Conservation (phyloP, 2,329 filamentous ascomycete species). For the Cadophora gregata region DNA sequence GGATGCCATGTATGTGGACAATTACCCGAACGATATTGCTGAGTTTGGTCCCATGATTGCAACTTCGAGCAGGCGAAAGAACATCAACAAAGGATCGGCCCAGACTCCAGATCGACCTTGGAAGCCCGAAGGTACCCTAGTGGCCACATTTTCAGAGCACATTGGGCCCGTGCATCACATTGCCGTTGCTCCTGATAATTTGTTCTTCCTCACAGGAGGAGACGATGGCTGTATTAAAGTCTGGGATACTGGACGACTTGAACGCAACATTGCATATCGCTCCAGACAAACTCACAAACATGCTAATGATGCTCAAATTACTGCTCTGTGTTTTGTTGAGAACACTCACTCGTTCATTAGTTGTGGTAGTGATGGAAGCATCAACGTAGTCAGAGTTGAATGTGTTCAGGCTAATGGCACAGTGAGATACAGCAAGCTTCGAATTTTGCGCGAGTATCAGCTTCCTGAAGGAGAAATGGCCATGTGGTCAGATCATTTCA, state of each 20-base stretch:
- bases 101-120: conserved; percentile 63
- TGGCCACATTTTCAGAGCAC: conserved; percentile 91
- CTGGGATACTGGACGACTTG: conserved; percentile 89
- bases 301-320: conserved; percentile 71
- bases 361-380: conserved; percentile 86
- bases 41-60: conserved; percentile 84
- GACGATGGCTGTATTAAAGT: conserved; percentile 91
- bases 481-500: conserved; percentile 92
- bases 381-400: conserved; percentile 81
- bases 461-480: conserved; percentile 77
- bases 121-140: conserved; percentile 82
- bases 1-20: conserved; percentile 82
- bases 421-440: conserved; percentile 79
- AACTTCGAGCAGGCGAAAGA: conserved; percentile 64
- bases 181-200: conserved; percentile 83
- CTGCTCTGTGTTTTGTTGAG: conserved; percentile 88
- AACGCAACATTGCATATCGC: conserved; percentile 88
- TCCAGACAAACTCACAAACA: conserved; percentile 87
- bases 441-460: conserved; percentile 78
- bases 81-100: conserved; percentile 46
- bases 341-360: conserved; percentile 93
- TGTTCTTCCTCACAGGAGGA: conserved; percentile 92
- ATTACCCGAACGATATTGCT: conserved; percentile 67
- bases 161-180: conserved; percentile 81
- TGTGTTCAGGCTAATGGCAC: conserved; percentile 62